phyloP scores from a whole-genome alignment of 306 rosid genomes.

The Lithocarpus polystachyus region DNA sequence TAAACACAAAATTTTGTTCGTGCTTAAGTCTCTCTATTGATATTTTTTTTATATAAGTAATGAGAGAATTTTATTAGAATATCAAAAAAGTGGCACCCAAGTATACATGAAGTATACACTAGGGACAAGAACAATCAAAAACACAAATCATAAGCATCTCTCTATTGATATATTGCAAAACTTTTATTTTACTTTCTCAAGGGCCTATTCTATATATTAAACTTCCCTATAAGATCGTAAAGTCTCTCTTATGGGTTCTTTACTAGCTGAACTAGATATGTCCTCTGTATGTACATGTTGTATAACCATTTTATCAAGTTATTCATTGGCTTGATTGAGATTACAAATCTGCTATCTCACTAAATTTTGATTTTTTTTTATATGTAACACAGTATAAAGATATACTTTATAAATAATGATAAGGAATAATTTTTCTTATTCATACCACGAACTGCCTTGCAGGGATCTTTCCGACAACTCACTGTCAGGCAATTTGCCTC shows the following conservation, averaged over 20 bases:
- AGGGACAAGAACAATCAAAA: no score
- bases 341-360: not conserved
- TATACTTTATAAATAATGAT: not conserved
- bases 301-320: not conserved
- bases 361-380: not conserved
- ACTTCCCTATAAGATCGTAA: not conserved
- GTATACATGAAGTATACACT: no score
- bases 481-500: conserved; percentile 79
- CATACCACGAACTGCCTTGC: conserved; percentile 22
- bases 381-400: not conserved
- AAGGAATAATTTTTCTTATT: conserved; percentile 11
- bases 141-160: no score
- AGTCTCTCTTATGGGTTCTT: not conserved
- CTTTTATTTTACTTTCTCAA: not conserved
- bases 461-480: conserved; percentile 85
- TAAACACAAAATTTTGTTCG: not conserved
- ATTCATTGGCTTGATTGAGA: not conserved
- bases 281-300: not conserved
- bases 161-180: not conserved
- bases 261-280: not conserved
- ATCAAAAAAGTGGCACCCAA: no score
- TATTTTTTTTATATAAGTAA: no score
- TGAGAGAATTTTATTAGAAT: no score
- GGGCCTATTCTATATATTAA: not conserved
- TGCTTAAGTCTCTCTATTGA: not conserved